A percentile compares a stretch with the other conserved stretches of the same genome.
These are phyloP conservation scores for Fusarium clavum DNA, from an alignment of 2,329 filamentous ascomycete genomes.

Conservation along the genomic window DNA sequence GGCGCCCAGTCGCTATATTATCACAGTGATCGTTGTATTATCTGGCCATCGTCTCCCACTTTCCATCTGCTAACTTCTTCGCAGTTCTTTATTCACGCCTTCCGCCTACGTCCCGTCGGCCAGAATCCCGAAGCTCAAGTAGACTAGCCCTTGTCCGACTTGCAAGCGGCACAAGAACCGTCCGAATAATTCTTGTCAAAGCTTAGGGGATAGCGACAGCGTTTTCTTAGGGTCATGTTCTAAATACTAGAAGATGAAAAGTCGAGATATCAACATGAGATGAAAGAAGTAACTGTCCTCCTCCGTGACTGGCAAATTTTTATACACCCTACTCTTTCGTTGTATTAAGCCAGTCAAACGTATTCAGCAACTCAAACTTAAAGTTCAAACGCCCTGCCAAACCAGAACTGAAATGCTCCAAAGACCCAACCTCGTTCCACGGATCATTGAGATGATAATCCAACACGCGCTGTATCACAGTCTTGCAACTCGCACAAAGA, in stretches of 20 bases:
- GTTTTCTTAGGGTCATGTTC: no score
- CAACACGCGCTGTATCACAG: slow-evolving; percentile 14
- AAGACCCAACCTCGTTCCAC: neutral
- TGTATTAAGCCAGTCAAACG: slow-evolving; percentile 13
- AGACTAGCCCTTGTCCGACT: no score
- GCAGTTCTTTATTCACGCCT: neutral
- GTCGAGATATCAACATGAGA: no score
- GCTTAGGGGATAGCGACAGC: no score
- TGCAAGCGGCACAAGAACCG: no score
- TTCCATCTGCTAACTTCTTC: fast-evolving
- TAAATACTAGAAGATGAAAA: no score
- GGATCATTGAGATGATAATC: slow-evolving; percentile 11
- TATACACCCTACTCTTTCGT: no score
- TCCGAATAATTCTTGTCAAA: no score
- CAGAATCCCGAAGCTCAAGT: neutral
- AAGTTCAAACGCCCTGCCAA: slow-evolving; percentile 7
- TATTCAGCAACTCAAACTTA: slow-evolving; percentile 14
- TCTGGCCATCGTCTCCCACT: no score
- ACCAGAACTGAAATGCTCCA: slow-evolving; percentile 7
- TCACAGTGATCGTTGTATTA: neutral
- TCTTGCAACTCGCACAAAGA: slow-evolving; percentile 12
- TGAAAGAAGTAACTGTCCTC: no score
- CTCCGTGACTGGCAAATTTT: no score
- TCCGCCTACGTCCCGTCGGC: neutral
- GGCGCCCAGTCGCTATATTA: neutral